Evolutionary conservation across 139 green algal species (phyloP).

Genomic region (Picochlorum sp.): DNA sequence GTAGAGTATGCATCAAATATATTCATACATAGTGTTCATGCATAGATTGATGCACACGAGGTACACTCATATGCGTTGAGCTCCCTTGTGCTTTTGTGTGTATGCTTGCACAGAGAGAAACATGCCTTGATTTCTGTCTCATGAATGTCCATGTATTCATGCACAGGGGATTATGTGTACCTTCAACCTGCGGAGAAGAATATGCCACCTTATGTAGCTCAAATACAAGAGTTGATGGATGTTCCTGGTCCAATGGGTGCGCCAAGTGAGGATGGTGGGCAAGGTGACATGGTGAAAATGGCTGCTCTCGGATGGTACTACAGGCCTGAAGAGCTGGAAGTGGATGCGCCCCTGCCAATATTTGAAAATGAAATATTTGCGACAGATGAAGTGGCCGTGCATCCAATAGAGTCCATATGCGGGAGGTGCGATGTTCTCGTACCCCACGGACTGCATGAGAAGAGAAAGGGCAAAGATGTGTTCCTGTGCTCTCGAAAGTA

Average conservation of each 20-base stretch:
- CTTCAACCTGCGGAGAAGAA: conserved; percentile 5
- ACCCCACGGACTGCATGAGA: not conserved
- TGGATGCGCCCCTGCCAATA: not conserved
- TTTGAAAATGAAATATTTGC: conserved; percentile 14
- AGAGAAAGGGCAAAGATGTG: not conserved
- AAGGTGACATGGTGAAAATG: not conserved
- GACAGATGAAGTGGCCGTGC: conserved; percentile 8
- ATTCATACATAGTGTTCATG: too few relatives aligned
- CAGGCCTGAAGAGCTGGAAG: conserved; percentile 12
- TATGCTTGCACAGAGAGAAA: not conserved
- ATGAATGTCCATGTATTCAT: not conserved
- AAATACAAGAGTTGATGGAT: conserved; percentile 1
- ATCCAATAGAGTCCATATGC: conserved; percentile 13
- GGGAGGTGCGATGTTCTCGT: conserved; percentile 15
- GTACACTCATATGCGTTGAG: too few relatives aligned
- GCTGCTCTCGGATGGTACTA: conserved; percentile 12
- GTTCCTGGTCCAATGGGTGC: not conserved
- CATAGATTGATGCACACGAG: too few relatives aligned
- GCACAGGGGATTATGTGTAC: conserved; percentile 14
- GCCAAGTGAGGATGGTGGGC: not conserved
- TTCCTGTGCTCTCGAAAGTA: conserved; percentile 25
- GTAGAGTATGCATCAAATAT: too few relatives aligned
- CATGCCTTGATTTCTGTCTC: not conserved
- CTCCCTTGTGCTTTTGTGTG: too few relatives aligned
- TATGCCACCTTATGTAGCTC: conserved; percentile 2